Evolutionary conservation across 768 basidiomycete genomes (phyloP), one percentile per base, ranked within the genome.

Genomic region (Tremella mesenterica): DNA sequence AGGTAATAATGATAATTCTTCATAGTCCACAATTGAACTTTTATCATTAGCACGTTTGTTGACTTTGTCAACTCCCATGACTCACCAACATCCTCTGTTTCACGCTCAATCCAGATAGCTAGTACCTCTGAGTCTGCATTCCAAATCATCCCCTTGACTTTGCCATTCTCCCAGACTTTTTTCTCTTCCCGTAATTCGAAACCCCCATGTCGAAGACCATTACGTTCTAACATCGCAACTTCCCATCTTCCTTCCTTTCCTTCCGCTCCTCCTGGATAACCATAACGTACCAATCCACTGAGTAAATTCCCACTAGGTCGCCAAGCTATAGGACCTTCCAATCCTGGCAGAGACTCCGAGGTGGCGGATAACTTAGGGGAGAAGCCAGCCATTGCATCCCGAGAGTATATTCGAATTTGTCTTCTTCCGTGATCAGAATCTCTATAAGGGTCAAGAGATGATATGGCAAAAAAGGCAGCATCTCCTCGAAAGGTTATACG

Each of bases 1-100:
- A 96, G 80, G 75, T 96, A 95, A 89, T 95, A 97, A 67, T 96
- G 85, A 71, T 95, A 97, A 68, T 99, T 99, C 27, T 86, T 83
- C 6, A 80, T 88, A 1, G 88, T 86, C 90, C 91, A 99, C 0
- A 97, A 76, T 75, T 99, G 95, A 16, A 97, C 88, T 84, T 69
- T 5, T 14, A 29, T 14, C 10, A 20, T 20, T 21, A 8, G 34
- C 18, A 21, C 14, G 9, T 12, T 21, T 2, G 36, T 21, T n/a
- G 9, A 12, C 36, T 20, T n/a, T 26, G 26, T 14, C 6, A 20
- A 0, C 30, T 21, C 31, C 13, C 18, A 12, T 2, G 9, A 75
- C 82, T 70, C 64, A 88, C 87, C 83, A 47, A 84, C 75, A 73
- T 96, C 88, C 1, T 79, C 80, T 8, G 77, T 44, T 30, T 81